These are phyloP conservation scores for Phytophthora parvispora DNA, from an alignment of 352 stramenopile species.

Conservation along the genomic window DNA sequence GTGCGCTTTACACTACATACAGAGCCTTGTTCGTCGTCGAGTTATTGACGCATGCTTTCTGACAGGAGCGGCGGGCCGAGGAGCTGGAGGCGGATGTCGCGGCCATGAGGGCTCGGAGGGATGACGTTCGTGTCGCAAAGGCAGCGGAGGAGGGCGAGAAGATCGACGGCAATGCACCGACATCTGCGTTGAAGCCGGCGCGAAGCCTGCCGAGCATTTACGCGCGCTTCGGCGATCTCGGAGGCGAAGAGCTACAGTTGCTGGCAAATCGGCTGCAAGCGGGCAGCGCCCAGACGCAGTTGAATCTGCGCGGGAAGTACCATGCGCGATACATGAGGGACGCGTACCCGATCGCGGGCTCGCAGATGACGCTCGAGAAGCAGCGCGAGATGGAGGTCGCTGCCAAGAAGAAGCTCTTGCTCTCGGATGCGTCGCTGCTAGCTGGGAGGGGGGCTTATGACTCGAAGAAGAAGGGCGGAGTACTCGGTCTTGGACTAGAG, in stretches of 20 bases:
- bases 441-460: background rate
- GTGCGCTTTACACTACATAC: constrained; percentile 26
- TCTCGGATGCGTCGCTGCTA: constrained; percentile 35
- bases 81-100: constrained; percentile 34
- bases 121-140: constrained; percentile 27
- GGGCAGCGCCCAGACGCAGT: constrained; percentile 18
- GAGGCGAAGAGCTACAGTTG: constrained; percentile 45
- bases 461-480: background rate
- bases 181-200: background rate
- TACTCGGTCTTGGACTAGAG: constrained; percentile 19
- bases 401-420: constrained; percentile 78
- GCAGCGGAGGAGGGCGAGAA: constrained; percentile 8
- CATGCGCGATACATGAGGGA: constrained; percentile 76
- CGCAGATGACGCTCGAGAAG: constrained; percentile 75
- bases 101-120: constrained; percentile 38
- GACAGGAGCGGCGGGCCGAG: constrained; percentile 46
- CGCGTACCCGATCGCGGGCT: constrained; percentile 76
- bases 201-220: constrained; percentile 50
- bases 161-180: background rate
- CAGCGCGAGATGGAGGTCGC: constrained; percentile 63
- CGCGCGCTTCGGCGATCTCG: constrained; percentile 54
- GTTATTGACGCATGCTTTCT: background rate
- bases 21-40: too few species aligned
- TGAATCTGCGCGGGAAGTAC: constrained; percentile 78
- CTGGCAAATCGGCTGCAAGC: constrained; percentile 54